Evolutionary conservation across 129 eudicot genomes (phyloP).

Genomic region (Centrapalus pauciflorus): DNA sequence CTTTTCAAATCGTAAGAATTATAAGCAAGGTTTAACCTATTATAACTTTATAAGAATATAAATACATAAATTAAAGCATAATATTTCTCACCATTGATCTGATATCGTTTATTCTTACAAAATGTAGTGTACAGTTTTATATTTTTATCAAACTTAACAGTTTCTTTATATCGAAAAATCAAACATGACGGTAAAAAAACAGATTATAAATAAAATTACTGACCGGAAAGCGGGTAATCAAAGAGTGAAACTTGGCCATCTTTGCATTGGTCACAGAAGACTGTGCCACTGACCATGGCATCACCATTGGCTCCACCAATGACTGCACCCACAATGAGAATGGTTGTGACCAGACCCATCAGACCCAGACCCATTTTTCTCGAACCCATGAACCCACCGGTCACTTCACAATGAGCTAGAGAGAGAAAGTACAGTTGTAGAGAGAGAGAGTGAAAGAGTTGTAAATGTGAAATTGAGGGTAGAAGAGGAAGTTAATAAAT

Average conservation of each 20-base stretch:
- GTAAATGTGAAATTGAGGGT: slow-evolving; percentile 22
- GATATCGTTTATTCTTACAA: neutral
- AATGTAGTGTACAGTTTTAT: neutral
- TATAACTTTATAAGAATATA: no score
- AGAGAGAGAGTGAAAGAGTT: slow-evolving; percentile 4
- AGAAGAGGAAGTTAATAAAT: slow-evolving; percentile 37
- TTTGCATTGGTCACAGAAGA: slow-evolving; percentile 95
- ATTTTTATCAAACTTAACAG: neutral
- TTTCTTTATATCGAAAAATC: neutral
- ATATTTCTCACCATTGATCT: no score
- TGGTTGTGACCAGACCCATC: slow-evolving; percentile 32
- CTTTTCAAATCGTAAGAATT: no score
- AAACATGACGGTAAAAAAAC: neutral
- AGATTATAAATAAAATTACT: neutral
- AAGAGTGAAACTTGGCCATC: slow-evolving; percentile 83
- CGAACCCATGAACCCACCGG: slow-evolving; percentile 51
- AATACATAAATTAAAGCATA: no score
- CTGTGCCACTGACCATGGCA: slow-evolving; percentile 80
- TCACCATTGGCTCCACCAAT: slow-evolving; percentile 63
- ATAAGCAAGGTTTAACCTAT: no score
- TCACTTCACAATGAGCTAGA: slow-evolving; percentile 5
- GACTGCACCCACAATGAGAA: slow-evolving; percentile 54
- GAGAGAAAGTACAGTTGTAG: slow-evolving; percentile 14
- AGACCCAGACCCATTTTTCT: slow-evolving; percentile 19
- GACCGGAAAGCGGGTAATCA: slow-evolving; percentile 83